These are phyloP conservation scores for Pleurotus giganteus DNA, from an alignment of 768 basidiomycete genomes.

Conservation along the genomic window DNA sequence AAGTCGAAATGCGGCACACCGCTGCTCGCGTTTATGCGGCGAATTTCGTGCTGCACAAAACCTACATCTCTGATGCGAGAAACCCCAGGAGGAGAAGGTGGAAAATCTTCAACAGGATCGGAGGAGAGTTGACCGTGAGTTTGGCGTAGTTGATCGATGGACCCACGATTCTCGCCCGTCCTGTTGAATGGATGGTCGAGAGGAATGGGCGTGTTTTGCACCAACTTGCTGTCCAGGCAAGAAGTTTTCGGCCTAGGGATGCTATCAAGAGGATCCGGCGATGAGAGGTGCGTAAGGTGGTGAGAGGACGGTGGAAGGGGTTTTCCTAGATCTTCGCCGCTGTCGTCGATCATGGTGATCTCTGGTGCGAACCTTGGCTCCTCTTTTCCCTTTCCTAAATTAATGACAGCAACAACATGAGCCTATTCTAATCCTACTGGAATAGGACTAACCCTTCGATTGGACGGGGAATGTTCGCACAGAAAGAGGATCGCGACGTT, in stretches of 20 bases:
- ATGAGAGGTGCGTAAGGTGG: neutral
- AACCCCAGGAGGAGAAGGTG: neutral
- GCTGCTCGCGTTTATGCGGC: neutral
- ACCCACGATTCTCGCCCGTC: neutral
- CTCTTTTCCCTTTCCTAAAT: neutral
- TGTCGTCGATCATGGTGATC: slow-evolving; percentile 10
- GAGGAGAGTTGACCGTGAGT: neutral
- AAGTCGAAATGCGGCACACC: neutral
- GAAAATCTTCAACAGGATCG: slow-evolving; percentile 7
- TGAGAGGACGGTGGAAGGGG: neutral
- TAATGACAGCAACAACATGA: too few species aligned
- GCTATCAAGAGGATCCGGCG: slow-evolving; percentile 12
- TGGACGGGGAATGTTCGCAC: too few species aligned
- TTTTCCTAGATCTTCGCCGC: slow-evolving; percentile 9
- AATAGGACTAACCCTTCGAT: too few species aligned
- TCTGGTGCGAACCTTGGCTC: neutral
- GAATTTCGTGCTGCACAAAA: neutral
- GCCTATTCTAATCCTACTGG: too few species aligned
- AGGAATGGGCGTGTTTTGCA: neutral
- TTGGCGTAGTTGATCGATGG: neutral
- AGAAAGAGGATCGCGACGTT: neutral
- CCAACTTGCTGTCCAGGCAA: neutral
- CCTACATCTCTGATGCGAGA: neutral
- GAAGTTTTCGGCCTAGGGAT: neutral
- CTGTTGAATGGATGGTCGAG: neutral